Conservation (phyloP, 805 yeast genomes). For the Lachancea thermotolerans region DNA sequence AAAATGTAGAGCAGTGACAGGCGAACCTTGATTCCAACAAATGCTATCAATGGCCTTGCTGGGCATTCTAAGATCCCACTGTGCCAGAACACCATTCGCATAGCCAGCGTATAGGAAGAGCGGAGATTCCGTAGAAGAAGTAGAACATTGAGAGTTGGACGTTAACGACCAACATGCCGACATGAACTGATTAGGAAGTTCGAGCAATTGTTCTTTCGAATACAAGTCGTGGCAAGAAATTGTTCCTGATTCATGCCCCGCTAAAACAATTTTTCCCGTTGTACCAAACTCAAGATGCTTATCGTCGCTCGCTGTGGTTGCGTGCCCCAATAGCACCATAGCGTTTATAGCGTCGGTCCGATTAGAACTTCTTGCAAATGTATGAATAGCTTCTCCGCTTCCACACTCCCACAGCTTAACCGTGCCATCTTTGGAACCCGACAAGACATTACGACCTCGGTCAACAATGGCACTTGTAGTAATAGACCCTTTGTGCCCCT, state of each 20-base stretch:
- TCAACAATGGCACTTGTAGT: slow-evolving; percentile 49
- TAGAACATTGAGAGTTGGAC: not conserved
- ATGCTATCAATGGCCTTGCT: slow-evolving; percentile 11
- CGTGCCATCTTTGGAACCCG: slow-evolving; percentile 49
- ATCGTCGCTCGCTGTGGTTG: slow-evolving; percentile 11
- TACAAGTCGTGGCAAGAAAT: slow-evolving; percentile 37
- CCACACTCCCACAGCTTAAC: slow-evolving; percentile 68
- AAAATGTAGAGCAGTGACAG: slow-evolving; percentile 19
- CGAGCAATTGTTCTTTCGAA: slow-evolving; percentile 19
- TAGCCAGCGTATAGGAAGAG: slow-evolving; percentile 31
- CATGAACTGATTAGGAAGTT: slow-evolving; percentile 24
- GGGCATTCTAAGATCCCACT: slow-evolving; percentile 36
- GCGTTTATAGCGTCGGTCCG: slow-evolving; percentile 33
- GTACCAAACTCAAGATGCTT: slow-evolving; percentile 43
- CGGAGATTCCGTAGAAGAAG: not conserved
- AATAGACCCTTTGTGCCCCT: slow-evolving; percentile 43
- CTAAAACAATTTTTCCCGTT: slow-evolving; percentile 36
- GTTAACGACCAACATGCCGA: slow-evolving; percentile 20
- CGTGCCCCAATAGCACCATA: slow-evolving; percentile 11
- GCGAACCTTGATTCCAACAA: slow-evolving; percentile 14
- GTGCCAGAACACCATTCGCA: slow-evolving; percentile 30
- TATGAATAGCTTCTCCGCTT: slow-evolving; percentile 39
- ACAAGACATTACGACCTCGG: slow-evolving; percentile 59
- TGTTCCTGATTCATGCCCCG: slow-evolving; percentile 38
- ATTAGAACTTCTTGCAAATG: slow-evolving; percentile 34